Base-by-base conservation (phyloP, 495 filamentous ascomycete genomes). In the Halenospora varia region DNA sequence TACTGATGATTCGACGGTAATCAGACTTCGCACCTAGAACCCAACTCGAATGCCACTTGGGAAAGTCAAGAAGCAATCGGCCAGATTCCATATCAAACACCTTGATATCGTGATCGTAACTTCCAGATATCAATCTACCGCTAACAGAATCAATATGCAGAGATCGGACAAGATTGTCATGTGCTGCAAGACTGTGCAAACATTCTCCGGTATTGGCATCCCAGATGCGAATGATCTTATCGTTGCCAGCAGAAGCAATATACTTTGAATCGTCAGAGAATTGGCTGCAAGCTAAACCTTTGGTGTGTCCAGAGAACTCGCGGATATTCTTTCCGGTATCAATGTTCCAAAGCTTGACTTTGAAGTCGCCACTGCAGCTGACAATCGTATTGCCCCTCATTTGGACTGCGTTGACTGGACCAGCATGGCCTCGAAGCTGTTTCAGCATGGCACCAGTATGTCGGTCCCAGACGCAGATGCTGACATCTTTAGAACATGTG, bases 351-450 rank as follows among this genome's bases (percentile, higher is more conserved):
- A 98, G 77, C 70, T 92, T 96, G 60, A 92, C 90, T 42, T 88
- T 77, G 48, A 93, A 92, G 69, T 98, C 95, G 41, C 94, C 95
- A 62, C 88, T 91, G 62, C 92, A 96, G 17, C 88, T 92, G 18
- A 96, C 92, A 24, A 96, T 82, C 9, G 90, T 84, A 67, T 97
- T 90, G 55, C 90, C 93, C 48, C 92, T 88, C 59, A 98, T 79
- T 66, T 96, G 91, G 2, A 98, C 89, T 9, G 94, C 94, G 63
- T 98, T 98, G 46, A 98, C 94, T 2, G 94, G 94, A 0, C 92
- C 95, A 0, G 78, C 73, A 70, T 98, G 94, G 3, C 93, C 94
- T 40, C 78, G 77, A 40, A 98, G 78, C 62, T 86, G 87, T 58
- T 86, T 86, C 44, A 94, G 70, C 19, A 92, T 75, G 2, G 72